phyloP scores from a whole-genome alignment of 345 rosid species.

The Murraya koenigii region DNA sequence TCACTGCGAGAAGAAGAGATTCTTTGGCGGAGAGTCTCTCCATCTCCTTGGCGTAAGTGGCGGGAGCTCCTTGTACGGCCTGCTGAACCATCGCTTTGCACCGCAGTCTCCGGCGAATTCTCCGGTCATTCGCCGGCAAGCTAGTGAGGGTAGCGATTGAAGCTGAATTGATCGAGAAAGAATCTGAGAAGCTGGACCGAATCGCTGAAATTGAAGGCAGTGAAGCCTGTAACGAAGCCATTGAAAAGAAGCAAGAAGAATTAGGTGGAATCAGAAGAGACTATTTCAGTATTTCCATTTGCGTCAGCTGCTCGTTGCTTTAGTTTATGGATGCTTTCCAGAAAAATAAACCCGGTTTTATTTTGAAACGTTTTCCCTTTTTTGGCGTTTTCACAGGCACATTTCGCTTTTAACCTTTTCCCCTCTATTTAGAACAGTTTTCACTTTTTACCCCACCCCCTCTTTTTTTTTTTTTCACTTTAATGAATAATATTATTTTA shows the following conservation, averaged over 20 bases:
- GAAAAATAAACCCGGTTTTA: not conserved
- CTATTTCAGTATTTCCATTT: no score
- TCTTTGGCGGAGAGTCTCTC: conserved; percentile 97
- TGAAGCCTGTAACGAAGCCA: conserved; percentile 43
- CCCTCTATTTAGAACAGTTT: no score
- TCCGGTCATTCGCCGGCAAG: conserved; percentile 23
- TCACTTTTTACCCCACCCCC: no score
- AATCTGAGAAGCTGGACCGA: conserved; percentile 25
- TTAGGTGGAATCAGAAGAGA: not conserved
- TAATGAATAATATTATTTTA: no score
- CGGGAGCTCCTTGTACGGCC: conserved; percentile 67
- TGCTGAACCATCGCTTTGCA: conserved; percentile 66
- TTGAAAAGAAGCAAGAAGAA: conserved; percentile 17
- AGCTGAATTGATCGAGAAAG: conserved; percentile 11
- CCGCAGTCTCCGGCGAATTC: conserved; percentile 13
- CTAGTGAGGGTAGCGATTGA: conserved; percentile 11
- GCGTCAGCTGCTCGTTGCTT: not conserved
- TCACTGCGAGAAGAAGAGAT: conserved; percentile 86
- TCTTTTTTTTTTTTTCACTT: no score
- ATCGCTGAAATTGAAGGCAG: conserved; percentile 27
- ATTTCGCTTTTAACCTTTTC: no score
- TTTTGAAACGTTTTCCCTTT: not conserved
- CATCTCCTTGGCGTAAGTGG: conserved; percentile 89
- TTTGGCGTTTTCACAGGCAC: no score
- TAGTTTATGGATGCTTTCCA: not conserved